Evolutionary conservation across 2,329 filamentous ascomycete species (phyloP).

Genomic region (Aureobasidium mangrovei): DNA sequence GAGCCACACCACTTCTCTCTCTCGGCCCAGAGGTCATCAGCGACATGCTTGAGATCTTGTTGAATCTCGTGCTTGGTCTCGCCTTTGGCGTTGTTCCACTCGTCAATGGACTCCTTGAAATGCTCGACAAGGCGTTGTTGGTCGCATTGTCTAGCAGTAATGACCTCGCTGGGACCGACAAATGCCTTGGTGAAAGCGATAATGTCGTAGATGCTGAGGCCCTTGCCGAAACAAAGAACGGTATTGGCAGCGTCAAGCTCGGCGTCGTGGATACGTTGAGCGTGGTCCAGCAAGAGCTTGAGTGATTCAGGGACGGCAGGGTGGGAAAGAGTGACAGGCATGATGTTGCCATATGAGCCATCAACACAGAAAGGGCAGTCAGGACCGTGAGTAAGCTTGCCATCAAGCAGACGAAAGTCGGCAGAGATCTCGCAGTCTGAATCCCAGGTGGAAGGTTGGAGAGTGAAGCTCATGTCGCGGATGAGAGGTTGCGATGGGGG

Average conservation of each 20-base stretch:
- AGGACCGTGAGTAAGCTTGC: conserved; percentile 5
- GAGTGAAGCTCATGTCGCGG: conserved; percentile 12
- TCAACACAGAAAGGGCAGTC: conserved; percentile 11
- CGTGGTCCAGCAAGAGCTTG: conserved; percentile 6
- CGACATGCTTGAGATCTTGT: background rate
- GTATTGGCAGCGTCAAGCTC: conserved; percentile 6
- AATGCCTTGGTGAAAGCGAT: conserved; percentile 9
- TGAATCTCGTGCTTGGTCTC: conserved; percentile 3
- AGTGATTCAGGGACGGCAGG: conserved; percentile 1
- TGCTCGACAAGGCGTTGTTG: conserved; percentile 10
- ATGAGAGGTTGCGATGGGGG: conserved; percentile 7
- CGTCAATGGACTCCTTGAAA: conserved; percentile 7
- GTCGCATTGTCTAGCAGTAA: conserved; percentile 1
- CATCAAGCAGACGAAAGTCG: conserved; percentile 10
- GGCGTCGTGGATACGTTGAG: conserved; percentile 10
- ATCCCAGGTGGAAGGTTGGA: conserved; percentile 9
- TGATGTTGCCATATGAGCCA: conserved; percentile 8
- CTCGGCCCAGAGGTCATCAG: conserved; percentile 8
- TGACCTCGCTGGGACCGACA: conserved; percentile 4
- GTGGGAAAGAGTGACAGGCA: conserved; percentile 1
- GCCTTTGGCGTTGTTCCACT: conserved; percentile 3
- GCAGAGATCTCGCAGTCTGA: background rate
- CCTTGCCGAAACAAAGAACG: conserved; percentile 1
- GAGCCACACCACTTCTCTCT: conserved; percentile 11
- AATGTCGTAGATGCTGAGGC: conserved; percentile 5